These are phyloP conservation scores for Talaromyces sp. DNA, from an alignment of 2,329 filamentous ascomycete genomes.

Conservation along the genomic window DNA sequence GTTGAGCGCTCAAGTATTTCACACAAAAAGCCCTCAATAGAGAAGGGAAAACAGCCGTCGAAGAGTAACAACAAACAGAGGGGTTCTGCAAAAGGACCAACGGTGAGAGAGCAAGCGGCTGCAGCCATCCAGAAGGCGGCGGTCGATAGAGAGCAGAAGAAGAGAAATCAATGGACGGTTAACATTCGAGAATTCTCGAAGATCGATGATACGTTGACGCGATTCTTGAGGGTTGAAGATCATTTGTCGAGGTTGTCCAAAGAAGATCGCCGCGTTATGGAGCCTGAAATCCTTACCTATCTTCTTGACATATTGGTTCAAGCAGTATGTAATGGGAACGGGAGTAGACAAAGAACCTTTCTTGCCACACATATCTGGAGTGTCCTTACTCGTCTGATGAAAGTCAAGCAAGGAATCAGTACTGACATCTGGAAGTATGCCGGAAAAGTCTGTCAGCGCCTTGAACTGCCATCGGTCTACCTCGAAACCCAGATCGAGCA, in stretches of 20 bases:
- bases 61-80: background rate
- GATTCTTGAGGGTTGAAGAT: background rate
- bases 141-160: background rate
- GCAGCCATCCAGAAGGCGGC: background rate
- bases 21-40: background rate
- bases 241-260: background rate
- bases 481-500: background rate
- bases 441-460: background rate
- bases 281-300: background rate
- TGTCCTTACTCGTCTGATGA: background rate
- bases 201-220: background rate
- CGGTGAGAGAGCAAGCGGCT: conserved; percentile 1
- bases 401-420: background rate
- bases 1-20: background rate
- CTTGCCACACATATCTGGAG: conserved; percentile 1
- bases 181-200: background rate
- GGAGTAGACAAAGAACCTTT: background rate
- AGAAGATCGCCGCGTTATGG: background rate
- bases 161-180: background rate
- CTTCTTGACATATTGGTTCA: background rate
- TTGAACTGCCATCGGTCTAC: background rate
- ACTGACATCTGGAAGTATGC: background rate
- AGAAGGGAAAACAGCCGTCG: background rate
- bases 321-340: background rate
- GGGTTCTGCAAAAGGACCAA: background rate